Evolutionary conservation across 192 early-diverging fungal species (phyloP), one percentile per base, ranked within the genome.

Genomic region (Coemansia asiatica): DNA sequence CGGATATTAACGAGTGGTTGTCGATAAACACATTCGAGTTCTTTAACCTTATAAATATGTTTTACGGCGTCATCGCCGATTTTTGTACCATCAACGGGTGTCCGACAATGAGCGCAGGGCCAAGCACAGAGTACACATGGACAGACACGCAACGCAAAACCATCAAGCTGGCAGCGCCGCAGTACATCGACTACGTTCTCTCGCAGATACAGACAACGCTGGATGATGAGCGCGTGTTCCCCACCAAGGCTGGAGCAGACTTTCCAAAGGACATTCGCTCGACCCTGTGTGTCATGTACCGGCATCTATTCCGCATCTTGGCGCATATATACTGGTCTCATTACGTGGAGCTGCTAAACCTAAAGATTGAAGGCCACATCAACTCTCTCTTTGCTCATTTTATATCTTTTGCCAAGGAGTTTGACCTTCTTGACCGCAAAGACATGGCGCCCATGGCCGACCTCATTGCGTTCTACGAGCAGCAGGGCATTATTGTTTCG

Each of bases 361-460:
- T 97, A 28, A 84, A 83, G 33, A 87, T 90, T 46, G 94, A 98
- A 66, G 86, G 87, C 0, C 96, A 98, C 69, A 87, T 97, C 63
- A 98, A 98, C 85, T 92, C 96, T 2, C 81, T 98, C 15, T 95
- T 96, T 87, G 93, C 96, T 1, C 95, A 98, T 68, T 92, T 98
- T 74, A 85, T 94, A 35, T 91, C 91, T 12, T 98, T 98, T 81
- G 87, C 87, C 23, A 87, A 87, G 63, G 95, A 95, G 71, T 98
- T 96, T 85, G 94, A 96, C 65, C 81, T 97, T 33, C 61, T 98
- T 38, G 95, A 97, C 55, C 90, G 90, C 69, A 96, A 95, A 81
- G 96, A 98, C 56, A 74, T 92, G 61, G 80, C 84, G 27, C 91
- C 94, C 16, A 79, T 98, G 82, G 73, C 79, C 28, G 93, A 94